Percentiles rank a stretch among this genome's conserved stretches.
Conservation (phyloP, 768 basidiomycete species). For the Trametes punicea region DNA sequence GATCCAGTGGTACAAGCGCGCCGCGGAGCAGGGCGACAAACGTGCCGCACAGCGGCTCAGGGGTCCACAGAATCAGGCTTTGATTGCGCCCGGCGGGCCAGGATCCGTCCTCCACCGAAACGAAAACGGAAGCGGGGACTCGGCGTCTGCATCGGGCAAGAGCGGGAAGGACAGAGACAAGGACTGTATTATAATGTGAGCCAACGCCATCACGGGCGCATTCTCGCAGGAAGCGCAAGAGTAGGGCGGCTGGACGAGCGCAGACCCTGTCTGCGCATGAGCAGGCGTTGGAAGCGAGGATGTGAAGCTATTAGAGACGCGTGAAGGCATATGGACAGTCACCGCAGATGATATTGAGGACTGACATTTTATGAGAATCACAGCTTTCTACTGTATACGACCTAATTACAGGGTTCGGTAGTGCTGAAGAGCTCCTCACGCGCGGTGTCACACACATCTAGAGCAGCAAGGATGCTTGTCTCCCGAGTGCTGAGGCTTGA, state of each 20-base stretch:
- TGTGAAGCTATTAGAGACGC: background rate
- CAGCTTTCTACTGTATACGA: slow-evolving; percentile 11
- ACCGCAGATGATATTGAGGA: slow-evolving; percentile 2
- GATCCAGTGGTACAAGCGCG: slow-evolving; percentile 79
- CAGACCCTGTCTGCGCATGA: background rate
- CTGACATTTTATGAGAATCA: slow-evolving; percentile 9
- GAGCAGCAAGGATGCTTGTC: too few relatives aligned
- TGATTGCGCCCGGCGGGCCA: slow-evolving; percentile 56
- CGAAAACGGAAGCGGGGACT: slow-evolving; percentile 36
- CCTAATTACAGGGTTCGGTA: background rate
- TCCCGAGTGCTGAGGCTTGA: too few relatives aligned
- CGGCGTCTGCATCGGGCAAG: slow-evolving; percentile 37
- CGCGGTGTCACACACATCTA: too few relatives aligned
- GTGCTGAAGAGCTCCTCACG: too few relatives aligned
- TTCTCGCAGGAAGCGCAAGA: background rate
- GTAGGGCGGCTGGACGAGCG: background rate
- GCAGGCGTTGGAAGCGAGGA: background rate
- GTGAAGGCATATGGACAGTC: slow-evolving; percentile 1
- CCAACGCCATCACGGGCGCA: background rate
- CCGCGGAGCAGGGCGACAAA: slow-evolving; percentile 91
- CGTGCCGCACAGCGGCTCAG: slow-evolving; percentile 84
- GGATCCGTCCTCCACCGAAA: slow-evolving; percentile 61
- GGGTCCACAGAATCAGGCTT: slow-evolving; percentile 50
- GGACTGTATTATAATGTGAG: slow-evolving; percentile 86
- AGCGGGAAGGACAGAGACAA: slow-evolving; percentile 75